These are phyloP conservation scores for Rhodamnia argentea DNA, from an alignment of 345 rosid genomes.

Conservation along the genomic window DNA sequence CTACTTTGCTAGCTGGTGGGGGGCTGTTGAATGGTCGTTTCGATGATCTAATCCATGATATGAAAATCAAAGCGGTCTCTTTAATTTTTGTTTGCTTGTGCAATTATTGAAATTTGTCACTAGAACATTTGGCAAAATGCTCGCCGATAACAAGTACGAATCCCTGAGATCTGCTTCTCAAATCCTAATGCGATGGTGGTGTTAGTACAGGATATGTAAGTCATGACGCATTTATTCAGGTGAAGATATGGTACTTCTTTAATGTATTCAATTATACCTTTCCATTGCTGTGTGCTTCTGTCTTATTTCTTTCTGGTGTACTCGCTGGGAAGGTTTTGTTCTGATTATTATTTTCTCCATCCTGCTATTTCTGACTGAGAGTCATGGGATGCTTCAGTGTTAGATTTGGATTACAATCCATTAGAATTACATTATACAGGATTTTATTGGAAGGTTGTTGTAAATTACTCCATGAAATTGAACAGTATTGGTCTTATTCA, in stretches of 20 bases:
- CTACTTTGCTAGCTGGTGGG: neutral
- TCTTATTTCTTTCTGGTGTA: neutral
- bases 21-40: neutral
- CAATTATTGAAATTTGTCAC: neutral
- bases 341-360: neutral
- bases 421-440: neutral
- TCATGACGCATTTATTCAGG: neutral
- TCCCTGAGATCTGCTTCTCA: neutral
- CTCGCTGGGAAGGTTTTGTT: neutral
- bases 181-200: neutral
- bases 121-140: neutral
- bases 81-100: neutral
- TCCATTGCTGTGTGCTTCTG: neutral
- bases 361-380: neutral
- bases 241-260: neutral
- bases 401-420: neutral
- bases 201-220: neutral
- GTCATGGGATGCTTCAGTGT: neutral
- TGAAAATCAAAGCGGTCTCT: neutral
- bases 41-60: neutral
- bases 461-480: neutral
- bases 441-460: neutral
- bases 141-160: neutral
- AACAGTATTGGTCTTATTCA: neutral
- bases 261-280: neutral